Evolutionary conservation across 139 green algal species (phyloP).

Genomic region (Astrephomene gubernaculifera): DNA sequence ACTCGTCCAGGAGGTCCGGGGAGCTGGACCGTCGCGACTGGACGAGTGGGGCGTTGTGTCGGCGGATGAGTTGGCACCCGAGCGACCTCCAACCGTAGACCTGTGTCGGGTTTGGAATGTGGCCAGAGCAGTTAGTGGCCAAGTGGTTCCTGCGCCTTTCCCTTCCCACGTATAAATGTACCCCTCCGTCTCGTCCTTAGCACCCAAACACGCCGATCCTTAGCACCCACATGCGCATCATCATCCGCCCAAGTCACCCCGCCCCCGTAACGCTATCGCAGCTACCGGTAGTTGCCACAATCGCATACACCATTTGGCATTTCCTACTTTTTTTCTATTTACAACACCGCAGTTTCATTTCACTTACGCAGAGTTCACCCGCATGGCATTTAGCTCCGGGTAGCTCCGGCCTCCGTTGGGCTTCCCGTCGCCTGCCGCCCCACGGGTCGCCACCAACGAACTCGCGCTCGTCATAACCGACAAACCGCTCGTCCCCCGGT

Average conservation of each 20-base stretch:
- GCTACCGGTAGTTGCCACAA: too few species aligned
- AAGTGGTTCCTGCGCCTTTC: not conserved
- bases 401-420: conserved; percentile 4
- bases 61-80: not conserved
- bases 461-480: conserved; percentile 11
- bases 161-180: not conserved
- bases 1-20: not conserved
- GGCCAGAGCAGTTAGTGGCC: not conserved
- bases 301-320: too few species aligned
- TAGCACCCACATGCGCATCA: too few species aligned
- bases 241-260: too few species aligned
- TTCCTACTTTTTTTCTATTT: too few species aligned
- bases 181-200: too few species aligned
- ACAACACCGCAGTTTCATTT: too few species aligned
- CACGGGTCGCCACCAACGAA: not conserved
- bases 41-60: conserved; percentile 1
- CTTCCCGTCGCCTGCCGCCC: not conserved
- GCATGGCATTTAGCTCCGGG: conserved; percentile 29
- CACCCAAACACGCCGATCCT: too few species aligned
- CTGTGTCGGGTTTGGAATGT: not conserved
- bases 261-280: too few species aligned
- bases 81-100: not conserved
- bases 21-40: conserved; percentile 4
- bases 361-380: not conserved
- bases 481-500: conserved; percentile 14